A percentile compares a stretch with the other conserved stretches of the same genome.
Conservation (phyloP, 441 rosid species). For the Syzygium syzygioides region DNA sequence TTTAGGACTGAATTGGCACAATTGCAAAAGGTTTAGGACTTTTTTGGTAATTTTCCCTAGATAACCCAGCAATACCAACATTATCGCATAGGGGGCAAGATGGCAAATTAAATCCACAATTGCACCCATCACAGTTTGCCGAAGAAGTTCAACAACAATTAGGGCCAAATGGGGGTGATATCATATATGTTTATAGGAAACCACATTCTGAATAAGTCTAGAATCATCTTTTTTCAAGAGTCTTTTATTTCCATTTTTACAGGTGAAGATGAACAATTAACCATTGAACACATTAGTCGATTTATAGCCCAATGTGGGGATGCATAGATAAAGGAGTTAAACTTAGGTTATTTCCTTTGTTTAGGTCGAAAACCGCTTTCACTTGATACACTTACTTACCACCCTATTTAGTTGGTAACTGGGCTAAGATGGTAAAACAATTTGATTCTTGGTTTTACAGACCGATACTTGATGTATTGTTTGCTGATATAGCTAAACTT, state of each 20-base stretch:
- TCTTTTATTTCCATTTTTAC: not conserved
- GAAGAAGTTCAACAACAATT: not conserved
- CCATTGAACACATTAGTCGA: not conserved
- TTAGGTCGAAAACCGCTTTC: too few species aligned
- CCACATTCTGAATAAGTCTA: not conserved
- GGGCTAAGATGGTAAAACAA: not conserved
- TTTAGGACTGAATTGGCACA: too few species aligned
- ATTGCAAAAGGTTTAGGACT: too few species aligned
- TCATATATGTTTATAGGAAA: not conserved
- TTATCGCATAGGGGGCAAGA: not conserved
- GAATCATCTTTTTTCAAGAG: not conserved
- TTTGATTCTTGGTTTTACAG: not conserved
- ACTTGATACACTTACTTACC: not conserved
- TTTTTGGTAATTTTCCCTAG: too few species aligned
- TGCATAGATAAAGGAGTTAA: not conserved
- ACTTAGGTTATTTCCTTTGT: not conserved
- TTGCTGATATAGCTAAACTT: not conserved
- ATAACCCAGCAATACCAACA: not conserved
- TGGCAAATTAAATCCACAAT: not conserved
- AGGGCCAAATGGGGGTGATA: not conserved
- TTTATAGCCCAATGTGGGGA: not conserved
- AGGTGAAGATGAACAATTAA: not conserved
- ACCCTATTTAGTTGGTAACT: not conserved
- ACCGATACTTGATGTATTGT: not conserved
- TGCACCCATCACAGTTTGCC: not conserved